Percentiles rank a stretch among this genome's conserved stretches.
These are phyloP conservation scores for Mrakia frigida DNA, from an alignment of 768 basidiomycete species.

Conservation along the genomic window DNA sequence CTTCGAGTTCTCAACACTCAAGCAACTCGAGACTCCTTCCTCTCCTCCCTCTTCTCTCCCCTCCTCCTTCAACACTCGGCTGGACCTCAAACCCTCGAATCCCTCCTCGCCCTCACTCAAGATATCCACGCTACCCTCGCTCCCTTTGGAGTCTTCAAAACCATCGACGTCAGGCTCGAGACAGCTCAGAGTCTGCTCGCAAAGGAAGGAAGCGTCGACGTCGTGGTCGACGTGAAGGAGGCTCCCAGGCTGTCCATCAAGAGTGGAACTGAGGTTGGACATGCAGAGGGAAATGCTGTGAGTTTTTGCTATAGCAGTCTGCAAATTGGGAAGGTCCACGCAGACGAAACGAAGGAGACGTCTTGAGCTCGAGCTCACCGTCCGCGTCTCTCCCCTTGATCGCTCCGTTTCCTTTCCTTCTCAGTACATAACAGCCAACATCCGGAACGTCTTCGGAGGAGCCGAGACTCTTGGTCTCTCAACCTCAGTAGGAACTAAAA, in stretches of 20 bases:
- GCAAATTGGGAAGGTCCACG: not conserved
- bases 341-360: not conserved
- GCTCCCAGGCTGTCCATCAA: constrained; percentile 69
- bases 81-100: constrained; percentile 51
- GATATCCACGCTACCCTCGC: constrained; percentile 61
- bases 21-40: constrained; percentile 70
- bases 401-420: not conserved
- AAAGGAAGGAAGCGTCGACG: constrained; percentile 61
- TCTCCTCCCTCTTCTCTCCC: constrained; percentile 70
- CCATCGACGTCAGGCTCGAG: constrained; percentile 62
- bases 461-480: constrained; percentile 83
- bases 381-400: not conserved
- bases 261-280: constrained; percentile 84
- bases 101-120: constrained; percentile 66
- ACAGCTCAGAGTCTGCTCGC: constrained; percentile 55
- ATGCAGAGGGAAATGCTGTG: constrained; percentile 88
- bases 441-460: constrained; percentile 85
- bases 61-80: constrained; percentile 46
- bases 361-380: not conserved
- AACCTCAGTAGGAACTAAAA: constrained; percentile 78
- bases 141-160: constrained; percentile 70
- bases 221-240: constrained; percentile 73
- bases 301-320: constrained; percentile 42
- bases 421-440: constrained; percentile 69
- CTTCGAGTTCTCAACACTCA: constrained; percentile 76